Conservation (phyloP, 352 stramenopile genomes). For the Pseudoperonospora humuli region DNA sequence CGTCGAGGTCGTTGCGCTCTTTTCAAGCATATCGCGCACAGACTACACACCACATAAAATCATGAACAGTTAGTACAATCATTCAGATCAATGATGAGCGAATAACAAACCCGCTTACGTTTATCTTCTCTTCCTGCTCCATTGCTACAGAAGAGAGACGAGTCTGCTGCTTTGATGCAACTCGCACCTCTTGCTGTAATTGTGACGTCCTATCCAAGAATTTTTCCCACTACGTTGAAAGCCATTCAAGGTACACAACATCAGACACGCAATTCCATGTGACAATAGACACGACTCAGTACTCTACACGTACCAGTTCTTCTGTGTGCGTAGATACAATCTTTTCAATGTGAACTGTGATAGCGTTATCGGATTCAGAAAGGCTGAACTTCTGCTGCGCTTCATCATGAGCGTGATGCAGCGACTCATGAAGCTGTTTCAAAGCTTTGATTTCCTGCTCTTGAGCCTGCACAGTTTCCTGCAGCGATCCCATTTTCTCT, state of each 20-base stretch:
- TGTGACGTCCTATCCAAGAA: slow-evolving; percentile 34
- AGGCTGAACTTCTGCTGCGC: slow-evolving; percentile 54
- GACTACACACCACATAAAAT: slow-evolving; percentile 5
- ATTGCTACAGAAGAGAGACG: slow-evolving; percentile 24
- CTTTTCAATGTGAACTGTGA: slow-evolving; percentile 65
- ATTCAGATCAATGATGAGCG: background rate
- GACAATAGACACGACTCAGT: too few species aligned
- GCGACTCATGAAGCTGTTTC: slow-evolving; percentile 43
- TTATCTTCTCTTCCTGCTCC: slow-evolving; percentile 34
- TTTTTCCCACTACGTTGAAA: slow-evolving; percentile 36
- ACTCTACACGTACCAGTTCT: slow-evolving; percentile 36
- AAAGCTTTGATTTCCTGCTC: slow-evolving; percentile 56
- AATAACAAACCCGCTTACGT: slow-evolving; percentile 19
- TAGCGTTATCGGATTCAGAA: slow-evolving; percentile 36
- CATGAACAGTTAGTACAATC: slow-evolving; percentile 4
- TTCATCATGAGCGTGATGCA: slow-evolving; percentile 50
- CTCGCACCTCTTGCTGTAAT: slow-evolving; percentile 25
- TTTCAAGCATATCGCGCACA: slow-evolving; percentile 21
- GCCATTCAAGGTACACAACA: background rate
- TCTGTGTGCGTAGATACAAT: slow-evolving; percentile 55
- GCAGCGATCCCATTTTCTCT: slow-evolving; percentile 40
- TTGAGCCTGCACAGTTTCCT: slow-evolving; percentile 43
- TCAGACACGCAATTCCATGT: background rate
- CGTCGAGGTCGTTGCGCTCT: background rate
- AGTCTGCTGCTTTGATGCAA: slow-evolving; percentile 23